These are phyloP conservation scores for Hypomyces perniciosus DNA, from an alignment of 2,329 filamentous ascomycete genomes.

Conservation along the genomic window DNA sequence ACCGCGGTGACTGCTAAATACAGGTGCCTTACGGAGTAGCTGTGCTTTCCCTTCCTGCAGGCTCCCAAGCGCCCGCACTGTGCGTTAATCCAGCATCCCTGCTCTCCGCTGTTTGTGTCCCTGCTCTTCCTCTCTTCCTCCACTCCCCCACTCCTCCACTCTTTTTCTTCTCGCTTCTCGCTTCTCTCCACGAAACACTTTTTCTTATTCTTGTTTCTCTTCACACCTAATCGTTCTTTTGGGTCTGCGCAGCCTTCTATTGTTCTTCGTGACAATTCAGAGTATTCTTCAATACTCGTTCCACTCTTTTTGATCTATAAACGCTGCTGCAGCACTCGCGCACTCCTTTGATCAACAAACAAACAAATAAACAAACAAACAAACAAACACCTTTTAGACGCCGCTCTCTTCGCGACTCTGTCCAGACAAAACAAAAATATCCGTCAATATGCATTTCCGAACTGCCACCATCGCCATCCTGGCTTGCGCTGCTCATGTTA, in stretches of 20 bases:
- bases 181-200: constrained; percentile 10
- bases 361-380: constrained; percentile 1
- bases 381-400: neutral
- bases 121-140: no score
- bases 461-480: constrained; percentile 28
- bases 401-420: neutral
- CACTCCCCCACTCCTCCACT: neutral
- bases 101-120: no score
- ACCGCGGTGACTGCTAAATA: no score
- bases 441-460: constrained; percentile 31
- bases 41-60: no score
- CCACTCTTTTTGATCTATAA: constrained; percentile 17
- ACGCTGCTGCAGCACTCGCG: constrained; percentile 4
- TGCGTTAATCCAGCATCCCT: no score
- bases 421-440: constrained; percentile 12
- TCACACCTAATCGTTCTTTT: constrained; percentile 3
- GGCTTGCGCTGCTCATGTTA: constrained; percentile 29
- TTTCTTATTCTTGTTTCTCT: neutral
- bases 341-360: constrained; percentile 7
- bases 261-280: constrained; percentile 15
- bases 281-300: constrained; percentile 25
- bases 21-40: no score
- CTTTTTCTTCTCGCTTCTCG: constrained; percentile 10
- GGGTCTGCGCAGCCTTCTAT: constrained; percentile 10
- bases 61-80: no score